phyloP scores from a whole-genome alignment of 2,329 filamentous ascomycete species.

The Remersonia thermophila region DNA sequence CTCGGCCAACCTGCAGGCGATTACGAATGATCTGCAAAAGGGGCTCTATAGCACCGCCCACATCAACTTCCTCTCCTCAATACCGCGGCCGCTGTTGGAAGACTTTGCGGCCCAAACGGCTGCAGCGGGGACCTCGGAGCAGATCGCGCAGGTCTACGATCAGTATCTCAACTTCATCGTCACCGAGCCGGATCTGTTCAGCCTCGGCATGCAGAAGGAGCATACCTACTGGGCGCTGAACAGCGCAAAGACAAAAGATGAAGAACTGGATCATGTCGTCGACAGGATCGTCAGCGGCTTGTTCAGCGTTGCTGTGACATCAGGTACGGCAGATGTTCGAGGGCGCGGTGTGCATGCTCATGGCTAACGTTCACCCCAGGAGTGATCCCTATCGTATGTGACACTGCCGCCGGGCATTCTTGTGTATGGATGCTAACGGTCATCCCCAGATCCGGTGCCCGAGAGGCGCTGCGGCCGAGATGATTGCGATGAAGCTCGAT shows the following conservation, averaged over 20 bases:
- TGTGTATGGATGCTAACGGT: too few relatives aligned
- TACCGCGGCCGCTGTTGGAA: conserved; percentile 80
- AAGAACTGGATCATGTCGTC: conserved; percentile 74
- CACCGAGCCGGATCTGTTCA: conserved; percentile 89
- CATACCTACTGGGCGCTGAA: conserved; percentile 94
- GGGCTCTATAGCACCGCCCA: conserved; percentile 88
- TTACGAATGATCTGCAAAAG: conserved; percentile 75
- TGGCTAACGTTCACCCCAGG: conserved; percentile 34
- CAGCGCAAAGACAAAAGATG: conserved; percentile 80
- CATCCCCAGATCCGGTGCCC: conserved; percentile 49
- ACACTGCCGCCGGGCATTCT: not conserved
- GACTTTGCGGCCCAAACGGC: conserved; percentile 88
- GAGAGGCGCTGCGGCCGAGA: conserved; percentile 82
- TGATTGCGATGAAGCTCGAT: conserved; percentile 88
- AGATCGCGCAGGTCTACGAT: conserved; percentile 85
- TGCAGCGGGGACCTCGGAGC: conserved; percentile 70
- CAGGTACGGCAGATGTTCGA: conserved; percentile 47
- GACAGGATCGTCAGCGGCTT: conserved; percentile 89
- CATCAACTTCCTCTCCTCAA: conserved; percentile 91
- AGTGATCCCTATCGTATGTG: conserved; percentile 76
- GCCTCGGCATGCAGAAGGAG: conserved; percentile 78
- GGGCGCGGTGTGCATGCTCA: not conserved
- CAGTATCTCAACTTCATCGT: conserved; percentile 98
- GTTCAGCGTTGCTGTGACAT: conserved; percentile 98
- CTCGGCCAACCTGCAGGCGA: conserved; percentile 62